These are phyloP conservation scores for Papilionanthe hybrid DNA, from an alignment of 116 monocot genomes.

Conservation along the genomic window DNA sequence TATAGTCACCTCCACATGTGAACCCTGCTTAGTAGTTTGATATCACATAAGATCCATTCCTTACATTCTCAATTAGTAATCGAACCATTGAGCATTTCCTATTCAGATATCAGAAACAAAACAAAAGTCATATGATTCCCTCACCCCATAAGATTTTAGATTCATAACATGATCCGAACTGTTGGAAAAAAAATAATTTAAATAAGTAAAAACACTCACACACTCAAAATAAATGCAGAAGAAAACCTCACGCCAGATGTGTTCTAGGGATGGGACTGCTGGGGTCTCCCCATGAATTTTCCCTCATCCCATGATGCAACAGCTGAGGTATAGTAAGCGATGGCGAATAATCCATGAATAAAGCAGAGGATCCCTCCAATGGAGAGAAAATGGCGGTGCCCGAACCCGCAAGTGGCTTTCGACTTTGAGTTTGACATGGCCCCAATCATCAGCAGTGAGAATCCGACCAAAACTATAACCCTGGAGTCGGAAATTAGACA, in stretches of 20 bases:
- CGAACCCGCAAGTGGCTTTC: conserved; percentile 47
- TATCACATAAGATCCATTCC: no score
- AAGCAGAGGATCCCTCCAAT: conserved; percentile 88
- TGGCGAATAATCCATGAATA: conserved; percentile 51
- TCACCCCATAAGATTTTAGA: no score
- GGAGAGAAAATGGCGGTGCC: conserved; percentile 52
- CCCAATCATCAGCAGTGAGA: conserved; percentile 45
- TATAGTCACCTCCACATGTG: no score
- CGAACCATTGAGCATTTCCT: no score
- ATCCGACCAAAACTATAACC: conserved; percentile 36
- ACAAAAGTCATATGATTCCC: no score
- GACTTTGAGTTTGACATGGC: conserved; percentile 63
- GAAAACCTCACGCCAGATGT: not conserved
- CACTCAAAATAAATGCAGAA: no score
- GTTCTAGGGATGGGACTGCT: conserved; percentile 4
- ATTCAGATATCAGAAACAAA: no score
- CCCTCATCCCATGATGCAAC: conserved; percentile 20
- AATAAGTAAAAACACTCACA: no score
- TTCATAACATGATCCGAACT: no score
- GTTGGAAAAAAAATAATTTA: no score
- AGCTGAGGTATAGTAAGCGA: conserved; percentile 55
- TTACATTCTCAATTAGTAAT: no score
- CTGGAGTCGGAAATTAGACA: conserved; percentile 17
- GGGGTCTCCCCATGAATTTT: not conserved
- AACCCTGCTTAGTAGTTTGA: no score